Percentiles rank a stretch among this genome's conserved stretches.
Evolutionary conservation across 768 basidiomycete genomes (phyloP).

Genomic region (Scleroderma citrinum): DNA sequence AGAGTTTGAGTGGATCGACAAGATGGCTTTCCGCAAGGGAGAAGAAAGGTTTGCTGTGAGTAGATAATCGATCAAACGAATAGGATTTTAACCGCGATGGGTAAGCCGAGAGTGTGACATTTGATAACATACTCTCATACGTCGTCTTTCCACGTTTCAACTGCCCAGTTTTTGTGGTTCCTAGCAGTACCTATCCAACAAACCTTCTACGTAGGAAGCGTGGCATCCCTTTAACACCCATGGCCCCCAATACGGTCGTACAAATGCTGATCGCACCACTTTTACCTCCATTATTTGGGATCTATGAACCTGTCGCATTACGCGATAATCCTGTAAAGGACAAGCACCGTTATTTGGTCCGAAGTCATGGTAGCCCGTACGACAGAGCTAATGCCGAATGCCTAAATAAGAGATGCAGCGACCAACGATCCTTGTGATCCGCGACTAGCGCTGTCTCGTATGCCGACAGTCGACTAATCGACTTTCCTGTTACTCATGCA

Average conservation of each 20-base stretch:
- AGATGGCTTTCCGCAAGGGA: constrained; percentile 89
- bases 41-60: constrained; percentile 89
- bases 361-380: constrained; percentile 92
- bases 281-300: constrained; percentile 44
- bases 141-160: constrained; percentile 95
- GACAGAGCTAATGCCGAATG: constrained; percentile 96
- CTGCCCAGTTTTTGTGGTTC: constrained; percentile 71
- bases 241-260: constrained; percentile 34
- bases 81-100: not conserved
- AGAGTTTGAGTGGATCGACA: constrained; percentile 95
- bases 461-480: constrained; percentile 83
- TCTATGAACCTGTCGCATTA: constrained; percentile 85
- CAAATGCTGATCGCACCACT: constrained; percentile 37
- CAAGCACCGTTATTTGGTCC: constrained; percentile 89
- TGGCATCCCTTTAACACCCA: constrained; percentile 35
- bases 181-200: constrained; percentile 2
- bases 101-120: constrained; percentile 86
- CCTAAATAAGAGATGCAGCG: constrained; percentile 86
- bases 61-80: constrained; percentile 2
- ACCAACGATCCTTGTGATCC: constrained; percentile 69
- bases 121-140: constrained; percentile 93
- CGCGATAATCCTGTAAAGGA: constrained; percentile 97
- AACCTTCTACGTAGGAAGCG: constrained; percentile 34
- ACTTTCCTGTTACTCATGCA: constrained; percentile 84
- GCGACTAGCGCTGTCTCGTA: constrained; percentile 73